phyloP scores from a whole-genome alignment of 768 basidiomycete genomes.

The Hortiboletus campestris region DNA sequence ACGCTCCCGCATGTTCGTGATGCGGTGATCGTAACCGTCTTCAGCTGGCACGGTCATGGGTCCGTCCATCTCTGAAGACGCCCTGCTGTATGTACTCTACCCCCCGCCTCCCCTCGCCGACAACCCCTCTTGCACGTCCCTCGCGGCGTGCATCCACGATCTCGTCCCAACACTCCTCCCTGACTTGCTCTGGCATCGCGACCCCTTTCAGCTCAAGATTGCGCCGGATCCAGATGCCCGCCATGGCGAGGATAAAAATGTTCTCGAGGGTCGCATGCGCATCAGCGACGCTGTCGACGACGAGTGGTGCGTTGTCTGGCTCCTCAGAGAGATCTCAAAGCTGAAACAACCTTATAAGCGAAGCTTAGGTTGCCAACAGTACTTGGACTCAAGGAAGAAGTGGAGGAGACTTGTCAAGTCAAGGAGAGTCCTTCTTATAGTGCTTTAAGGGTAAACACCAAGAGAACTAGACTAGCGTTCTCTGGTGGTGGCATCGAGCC shows the following conservation, averaged over 20 bases:
- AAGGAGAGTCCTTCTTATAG: too few species aligned
- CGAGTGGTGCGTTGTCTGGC: conserved; percentile 94
- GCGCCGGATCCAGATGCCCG: conserved; percentile 43
- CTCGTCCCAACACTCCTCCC: conserved; percentile 55
- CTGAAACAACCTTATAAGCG: too few species aligned
- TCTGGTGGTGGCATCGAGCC: too few species aligned
- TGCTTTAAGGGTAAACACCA: too few species aligned
- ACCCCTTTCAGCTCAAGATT: conserved; percentile 76
- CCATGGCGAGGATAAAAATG: conserved; percentile 38
- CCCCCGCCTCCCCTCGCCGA: conserved; percentile 54
- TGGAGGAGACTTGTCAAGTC: too few species aligned
- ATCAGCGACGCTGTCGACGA: conserved; percentile 98
- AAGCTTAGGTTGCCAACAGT: too few species aligned
- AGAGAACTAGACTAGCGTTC: too few species aligned
- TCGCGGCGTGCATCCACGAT: conserved; percentile 65
- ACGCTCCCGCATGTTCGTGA: conserved; percentile 50
- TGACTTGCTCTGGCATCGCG: conserved; percentile 79
- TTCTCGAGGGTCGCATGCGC: conserved; percentile 80
- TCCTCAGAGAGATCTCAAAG: conserved; percentile 73
- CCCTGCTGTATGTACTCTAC: conserved; percentile 73
- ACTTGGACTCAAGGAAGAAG: too few species aligned
- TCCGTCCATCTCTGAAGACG: conserved; percentile 83
- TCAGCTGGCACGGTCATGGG: conserved; percentile 68
- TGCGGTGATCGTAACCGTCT: conserved; percentile 35
- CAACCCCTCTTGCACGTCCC: conserved; percentile 56